Evolutionary conservation across 768 basidiomycete species (phyloP).

Genomic region (Leccinum aurantiacum): DNA sequence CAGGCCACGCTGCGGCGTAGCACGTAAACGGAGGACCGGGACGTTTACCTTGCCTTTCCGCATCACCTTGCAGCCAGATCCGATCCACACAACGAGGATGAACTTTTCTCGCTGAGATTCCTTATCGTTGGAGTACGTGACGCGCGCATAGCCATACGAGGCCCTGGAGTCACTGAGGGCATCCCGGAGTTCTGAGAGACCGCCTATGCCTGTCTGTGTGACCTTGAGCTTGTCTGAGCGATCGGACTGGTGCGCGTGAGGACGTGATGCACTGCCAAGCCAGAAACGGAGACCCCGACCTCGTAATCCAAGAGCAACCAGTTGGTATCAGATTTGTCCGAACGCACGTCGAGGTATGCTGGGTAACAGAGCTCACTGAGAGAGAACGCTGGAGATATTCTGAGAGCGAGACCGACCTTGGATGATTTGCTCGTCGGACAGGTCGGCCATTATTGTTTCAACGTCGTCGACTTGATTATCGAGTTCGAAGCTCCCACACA

Average conservation of each 20-base stretch:
- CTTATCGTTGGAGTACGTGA: slow-evolving; percentile 84
- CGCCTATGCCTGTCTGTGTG: slow-evolving; percentile 77
- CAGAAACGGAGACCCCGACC: slow-evolving; percentile 40
- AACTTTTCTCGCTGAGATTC: slow-evolving; percentile 89
- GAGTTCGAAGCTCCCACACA: background rate
- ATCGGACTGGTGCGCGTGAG: slow-evolving; percentile 48
- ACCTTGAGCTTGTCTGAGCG: slow-evolving; percentile 79
- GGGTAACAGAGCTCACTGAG: background rate
- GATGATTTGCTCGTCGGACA: slow-evolving; percentile 68
- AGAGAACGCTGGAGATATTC: background rate
- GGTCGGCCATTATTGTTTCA: slow-evolving; percentile 63
- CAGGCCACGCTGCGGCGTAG: slow-evolving; percentile 13
- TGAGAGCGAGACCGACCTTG: slow-evolving; percentile 51
- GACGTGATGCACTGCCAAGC: slow-evolving; percentile 20
- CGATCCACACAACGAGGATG: slow-evolving; percentile 83
- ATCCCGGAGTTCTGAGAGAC: slow-evolving; percentile 74
- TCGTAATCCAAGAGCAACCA: slow-evolving; percentile 93
- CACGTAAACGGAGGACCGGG: slow-evolving; percentile 18
- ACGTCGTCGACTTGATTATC: slow-evolving; percentile 1
- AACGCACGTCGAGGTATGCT: slow-evolving; percentile 89
- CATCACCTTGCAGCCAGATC: slow-evolving; percentile 82
- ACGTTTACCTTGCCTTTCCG: slow-evolving; percentile 79
- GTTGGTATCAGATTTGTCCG: slow-evolving; percentile 81
- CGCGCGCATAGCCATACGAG: slow-evolving; percentile 80
- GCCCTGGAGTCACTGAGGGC: slow-evolving; percentile 71